Percentiles rank a stretch among this genome's conserved stretches.
These are phyloP conservation scores for Cucumis variabilis DNA, from an alignment of 331 rosid species.

Conservation along the genomic window DNA sequence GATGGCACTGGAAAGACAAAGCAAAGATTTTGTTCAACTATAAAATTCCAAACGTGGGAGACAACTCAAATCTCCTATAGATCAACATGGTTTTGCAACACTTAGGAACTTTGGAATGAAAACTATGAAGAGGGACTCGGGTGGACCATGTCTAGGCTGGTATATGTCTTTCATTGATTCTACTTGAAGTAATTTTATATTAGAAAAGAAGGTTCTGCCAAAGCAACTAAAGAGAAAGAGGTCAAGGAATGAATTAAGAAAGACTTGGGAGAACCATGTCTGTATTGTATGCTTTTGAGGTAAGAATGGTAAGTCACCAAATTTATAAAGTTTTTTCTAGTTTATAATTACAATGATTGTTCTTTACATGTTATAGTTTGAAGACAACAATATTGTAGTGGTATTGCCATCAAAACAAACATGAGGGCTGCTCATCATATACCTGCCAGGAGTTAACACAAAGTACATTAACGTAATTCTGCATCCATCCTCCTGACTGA, in stretches of 20 bases:
- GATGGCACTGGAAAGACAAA: background rate
- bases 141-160: background rate
- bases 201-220: background rate
- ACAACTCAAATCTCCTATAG: background rate
- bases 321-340: background rate
- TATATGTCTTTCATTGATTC: background rate
- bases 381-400: background rate
- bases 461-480: slow-evolving; percentile 72
- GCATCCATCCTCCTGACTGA: slow-evolving; percentile 68
- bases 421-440: slow-evolving; percentile 22
- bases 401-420: background rate
- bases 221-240: slow-evolving; percentile 9
- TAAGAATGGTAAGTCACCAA: background rate
- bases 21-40: background rate
- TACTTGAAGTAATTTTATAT: background rate
- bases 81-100: slow-evolving; percentile 11
- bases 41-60: background rate
- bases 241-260: background rate
- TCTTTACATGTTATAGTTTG: background rate
- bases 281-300: slow-evolving; percentile 8
- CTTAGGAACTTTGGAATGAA: background rate
- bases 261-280: background rate
- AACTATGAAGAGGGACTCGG: background rate
- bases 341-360: background rate
- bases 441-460: slow-evolving; percentile 99